Evolutionary conservation across 176 grass and related monocot genomes (phyloP).

Genomic region (Puccinellia tenuiflora): DNA sequence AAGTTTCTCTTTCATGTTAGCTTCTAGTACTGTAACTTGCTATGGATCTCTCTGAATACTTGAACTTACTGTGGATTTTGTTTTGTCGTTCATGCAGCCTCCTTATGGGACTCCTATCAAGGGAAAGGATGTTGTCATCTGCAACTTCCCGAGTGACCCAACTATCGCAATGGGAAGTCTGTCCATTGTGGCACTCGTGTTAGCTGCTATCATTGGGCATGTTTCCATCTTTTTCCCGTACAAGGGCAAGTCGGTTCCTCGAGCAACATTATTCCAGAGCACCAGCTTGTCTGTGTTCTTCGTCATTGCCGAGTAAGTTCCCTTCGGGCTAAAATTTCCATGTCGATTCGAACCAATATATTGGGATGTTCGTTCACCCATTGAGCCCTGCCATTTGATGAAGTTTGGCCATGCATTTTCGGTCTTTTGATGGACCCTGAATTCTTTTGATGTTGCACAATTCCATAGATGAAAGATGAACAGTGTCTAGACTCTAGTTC

Average conservation of each 20-base stretch:
- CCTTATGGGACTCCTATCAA: conserved; percentile 50
- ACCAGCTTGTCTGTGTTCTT: conserved; percentile 61
- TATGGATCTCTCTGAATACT: neutral
- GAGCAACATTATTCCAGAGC: conserved; percentile 47
- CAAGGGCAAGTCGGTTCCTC: conserved; percentile 55
- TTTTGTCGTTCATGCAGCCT: conserved; percentile 39
- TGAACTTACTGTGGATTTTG: neutral
- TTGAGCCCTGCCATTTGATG: neutral
- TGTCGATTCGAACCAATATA: neutral
- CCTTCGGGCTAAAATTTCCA: conserved; percentile 3
- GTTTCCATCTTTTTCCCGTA: conserved; percentile 54
- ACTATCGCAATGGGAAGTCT: conserved; percentile 53
- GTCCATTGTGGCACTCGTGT: conserved; percentile 42
- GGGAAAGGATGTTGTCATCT: conserved; percentile 57
- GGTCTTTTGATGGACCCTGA: neutral
- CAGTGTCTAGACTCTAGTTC: neutral
- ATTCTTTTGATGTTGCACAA: neutral
- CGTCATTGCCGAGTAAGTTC: conserved; percentile 60
- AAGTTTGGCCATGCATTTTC: neutral
- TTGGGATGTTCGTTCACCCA: neutral
- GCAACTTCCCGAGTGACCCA: conserved; percentile 70
- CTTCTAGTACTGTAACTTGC: neutral
- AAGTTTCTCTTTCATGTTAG: neutral
- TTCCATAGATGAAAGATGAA: neutral
- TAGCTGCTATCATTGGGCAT: conserved; percentile 42